phyloP scores from a whole-genome alignment of 805 yeast genomes.

The Saccharomycopsis vini region DNA sequence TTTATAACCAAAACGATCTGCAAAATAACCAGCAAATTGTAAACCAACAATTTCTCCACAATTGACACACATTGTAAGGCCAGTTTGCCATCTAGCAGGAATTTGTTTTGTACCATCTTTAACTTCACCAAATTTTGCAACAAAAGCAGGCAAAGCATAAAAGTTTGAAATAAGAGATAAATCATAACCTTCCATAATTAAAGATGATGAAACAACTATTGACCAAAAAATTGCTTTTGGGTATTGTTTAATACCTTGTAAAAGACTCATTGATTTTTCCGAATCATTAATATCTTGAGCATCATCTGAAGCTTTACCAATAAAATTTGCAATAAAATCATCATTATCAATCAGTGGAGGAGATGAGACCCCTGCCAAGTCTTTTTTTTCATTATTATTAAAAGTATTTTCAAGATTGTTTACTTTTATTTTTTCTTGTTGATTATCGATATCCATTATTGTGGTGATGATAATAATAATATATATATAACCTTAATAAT shows the following conservation, averaged over 20 bases:
- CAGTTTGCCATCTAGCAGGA: slow-evolving; percentile 36
- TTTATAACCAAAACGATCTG: slow-evolving; percentile 39
- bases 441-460: not conserved
- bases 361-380: not conserved
- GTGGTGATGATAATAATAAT: not conserved
- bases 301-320: slow-evolving; percentile 16
- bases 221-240: slow-evolving; percentile 35
- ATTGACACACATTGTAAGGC: slow-evolving; percentile 22
- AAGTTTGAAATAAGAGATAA: slow-evolving; percentile 33
- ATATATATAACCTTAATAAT: too few species aligned
- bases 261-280: slow-evolving; percentile 26
- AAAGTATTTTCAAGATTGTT: not conserved
- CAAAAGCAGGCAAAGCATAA: slow-evolving; percentile 39
- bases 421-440: too few species aligned
- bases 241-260: slow-evolving; percentile 34
- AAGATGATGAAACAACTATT: slow-evolving; percentile 32
- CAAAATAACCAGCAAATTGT: slow-evolving; percentile 34
- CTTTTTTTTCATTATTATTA: not conserved
- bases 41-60: slow-evolving; percentile 41
- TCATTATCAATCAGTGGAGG: slow-evolving; percentile 18
- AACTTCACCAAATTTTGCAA: slow-evolving; percentile 32
- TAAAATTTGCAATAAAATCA: slow-evolving; percentile 9
- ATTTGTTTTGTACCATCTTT: slow-evolving; percentile 27
- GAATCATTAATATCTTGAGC: slow-evolving; percentile 20
- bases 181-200: slow-evolving; percentile 45